Evolutionary conservation across 2,329 filamentous ascomycete species (phyloP).

Genomic region (Penicillium sp.): DNA sequence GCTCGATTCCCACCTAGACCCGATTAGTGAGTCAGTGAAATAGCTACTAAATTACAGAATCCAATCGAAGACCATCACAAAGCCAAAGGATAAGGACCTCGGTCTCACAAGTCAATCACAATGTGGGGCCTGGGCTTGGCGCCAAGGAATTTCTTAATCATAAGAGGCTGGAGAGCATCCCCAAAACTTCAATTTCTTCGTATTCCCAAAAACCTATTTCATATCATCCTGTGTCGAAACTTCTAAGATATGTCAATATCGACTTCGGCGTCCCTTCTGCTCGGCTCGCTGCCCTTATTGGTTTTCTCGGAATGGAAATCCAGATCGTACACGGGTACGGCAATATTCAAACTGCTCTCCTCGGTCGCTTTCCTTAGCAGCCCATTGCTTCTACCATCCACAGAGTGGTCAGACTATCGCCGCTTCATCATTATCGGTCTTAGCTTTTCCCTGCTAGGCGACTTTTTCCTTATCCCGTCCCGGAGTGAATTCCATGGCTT

Average conservation of each 20-base stretch:
- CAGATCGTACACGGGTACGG: constrained; percentile 26
- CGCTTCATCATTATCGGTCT: neutral
- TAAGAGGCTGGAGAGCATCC: neutral
- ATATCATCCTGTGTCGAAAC: neutral
- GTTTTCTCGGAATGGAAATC: constrained; percentile 10
- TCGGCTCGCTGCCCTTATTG: neutral
- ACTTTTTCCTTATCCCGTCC: neutral
- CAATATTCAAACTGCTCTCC: constrained; percentile 33
- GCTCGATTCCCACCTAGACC: no score
- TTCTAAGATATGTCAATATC: neutral
- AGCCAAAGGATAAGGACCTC: neutral
- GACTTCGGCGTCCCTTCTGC: neutral
- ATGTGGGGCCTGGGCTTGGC: neutral
- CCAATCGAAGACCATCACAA: no score
- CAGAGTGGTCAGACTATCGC: constrained; percentile 22
- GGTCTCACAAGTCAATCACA: neutral
- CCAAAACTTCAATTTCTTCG: neutral
- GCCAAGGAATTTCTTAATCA: neutral
- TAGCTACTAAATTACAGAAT: no score
- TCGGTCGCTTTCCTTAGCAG: constrained; percentile 29
- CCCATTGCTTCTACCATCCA: constrained; percentile 21
- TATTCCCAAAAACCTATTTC: neutral
- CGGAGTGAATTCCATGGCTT: neutral
- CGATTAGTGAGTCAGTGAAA: no score
- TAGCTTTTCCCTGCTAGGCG: neutral